phyloP scores from a whole-genome alignment of 2,329 filamentous ascomycete genomes.

The Aspergillus tubingensis region DNA sequence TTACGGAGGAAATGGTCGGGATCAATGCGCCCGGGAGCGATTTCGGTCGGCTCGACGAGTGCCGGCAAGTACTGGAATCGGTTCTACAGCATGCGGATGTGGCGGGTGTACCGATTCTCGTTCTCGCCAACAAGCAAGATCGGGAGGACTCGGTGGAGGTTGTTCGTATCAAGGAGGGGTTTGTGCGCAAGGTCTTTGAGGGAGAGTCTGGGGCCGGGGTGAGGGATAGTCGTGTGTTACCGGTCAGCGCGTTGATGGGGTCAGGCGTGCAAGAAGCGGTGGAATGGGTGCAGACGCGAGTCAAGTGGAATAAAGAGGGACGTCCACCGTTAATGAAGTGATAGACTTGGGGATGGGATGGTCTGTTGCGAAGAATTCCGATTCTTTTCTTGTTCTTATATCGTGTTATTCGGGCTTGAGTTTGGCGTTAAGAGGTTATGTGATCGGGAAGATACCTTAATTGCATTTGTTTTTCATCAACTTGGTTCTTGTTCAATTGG shows the following conservation, averaged over 20 bases:
- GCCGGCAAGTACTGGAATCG: slow-evolving; percentile 82
- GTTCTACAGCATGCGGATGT: slow-evolving; percentile 86
- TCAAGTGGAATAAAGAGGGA: slow-evolving; percentile 95
- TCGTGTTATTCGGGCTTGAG: not conserved
- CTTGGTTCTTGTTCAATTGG: no score
- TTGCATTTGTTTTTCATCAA: not conserved
- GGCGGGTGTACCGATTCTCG: slow-evolving; percentile 85
- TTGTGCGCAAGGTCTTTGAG: slow-evolving; percentile 94
- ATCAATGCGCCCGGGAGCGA: slow-evolving; percentile 39
- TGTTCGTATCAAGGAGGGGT: slow-evolving; percentile 92
- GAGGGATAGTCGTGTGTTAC: slow-evolving; percentile 85
- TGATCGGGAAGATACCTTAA: slow-evolving; percentile 1
- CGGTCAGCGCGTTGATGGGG: slow-evolving; percentile 79
- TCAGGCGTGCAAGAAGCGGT: slow-evolving; percentile 90
- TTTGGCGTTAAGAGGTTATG: not conserved
- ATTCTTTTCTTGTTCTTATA: not conserved
- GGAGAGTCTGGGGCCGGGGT: slow-evolving; percentile 85
- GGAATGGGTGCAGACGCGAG: slow-evolving; percentile 90
- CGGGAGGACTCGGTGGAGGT: slow-evolving; percentile 97
- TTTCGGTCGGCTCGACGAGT: slow-evolving; percentile 74
- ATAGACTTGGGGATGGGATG: slow-evolving; percentile 25
- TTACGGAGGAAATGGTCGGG: slow-evolving; percentile 38
- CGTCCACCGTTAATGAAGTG: slow-evolving; percentile 91
- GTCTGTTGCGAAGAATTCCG: not conserved
- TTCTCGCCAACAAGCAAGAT: slow-evolving; percentile 97